Conservation (phyloP, 345 rosid species). For the Toxicodendron radicans region DNA sequence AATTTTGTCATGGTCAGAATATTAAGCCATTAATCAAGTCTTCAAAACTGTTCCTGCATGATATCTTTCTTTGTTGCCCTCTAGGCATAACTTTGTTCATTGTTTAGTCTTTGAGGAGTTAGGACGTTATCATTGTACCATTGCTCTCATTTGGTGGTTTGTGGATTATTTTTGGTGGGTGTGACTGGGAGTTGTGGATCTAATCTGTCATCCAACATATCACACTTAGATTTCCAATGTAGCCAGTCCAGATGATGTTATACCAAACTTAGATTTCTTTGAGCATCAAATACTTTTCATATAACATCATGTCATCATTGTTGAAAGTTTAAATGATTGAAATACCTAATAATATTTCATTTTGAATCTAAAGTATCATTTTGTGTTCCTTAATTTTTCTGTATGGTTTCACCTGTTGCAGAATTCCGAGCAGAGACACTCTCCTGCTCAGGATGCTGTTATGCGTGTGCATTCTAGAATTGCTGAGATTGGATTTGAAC, state of each 20-base stretch:
- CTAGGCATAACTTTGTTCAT: background rate
- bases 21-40: background rate
- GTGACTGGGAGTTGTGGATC: background rate
- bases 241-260: background rate
- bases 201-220: background rate
- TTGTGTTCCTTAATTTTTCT: background rate
- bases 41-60: background rate
- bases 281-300: background rate
- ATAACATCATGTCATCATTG: background rate
- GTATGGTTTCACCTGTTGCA: constrained; percentile 31
- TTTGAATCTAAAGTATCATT: background rate
- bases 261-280: background rate
- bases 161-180: background rate
- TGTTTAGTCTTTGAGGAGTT: background rate
- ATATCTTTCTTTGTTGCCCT: background rate
- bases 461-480: constrained; percentile 67
- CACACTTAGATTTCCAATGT: background rate
- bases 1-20: background rate
- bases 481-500: constrained; percentile 77
- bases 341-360: background rate
- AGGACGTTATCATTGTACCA: background rate
- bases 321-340: background rate
- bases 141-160: background rate
- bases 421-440: constrained; percentile 64
- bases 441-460: constrained; percentile 78